These are phyloP conservation scores for Pythium volutum DNA, from an alignment of 352 stramenopile genomes.

Conservation along the genomic window DNA sequence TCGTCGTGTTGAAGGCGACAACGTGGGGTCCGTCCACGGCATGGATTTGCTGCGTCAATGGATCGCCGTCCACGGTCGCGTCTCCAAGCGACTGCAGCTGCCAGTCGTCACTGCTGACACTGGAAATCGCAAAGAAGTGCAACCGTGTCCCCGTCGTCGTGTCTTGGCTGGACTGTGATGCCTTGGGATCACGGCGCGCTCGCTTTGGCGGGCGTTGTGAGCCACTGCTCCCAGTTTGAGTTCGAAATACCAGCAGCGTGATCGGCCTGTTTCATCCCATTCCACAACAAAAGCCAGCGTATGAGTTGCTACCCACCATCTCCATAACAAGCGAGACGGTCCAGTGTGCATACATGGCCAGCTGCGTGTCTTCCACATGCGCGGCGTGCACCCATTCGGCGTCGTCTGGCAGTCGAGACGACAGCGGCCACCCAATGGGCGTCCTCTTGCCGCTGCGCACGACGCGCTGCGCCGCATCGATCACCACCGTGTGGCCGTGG, in stretches of 20 bases:
- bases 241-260: conserved; percentile 17
- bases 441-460: conserved; percentile 9
- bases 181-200: conserved; percentile 2
- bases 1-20: conserved; percentile 4
- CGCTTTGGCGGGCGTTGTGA: conserved; percentile 12
- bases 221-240: background rate
- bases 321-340: background rate
- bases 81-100: conserved; percentile 12
- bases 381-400: conserved; percentile 12
- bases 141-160: background rate
- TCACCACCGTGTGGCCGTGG: background rate
- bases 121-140: conserved; percentile 6
- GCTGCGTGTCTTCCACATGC: conserved; percentile 3
- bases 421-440: background rate
- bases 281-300: background rate
- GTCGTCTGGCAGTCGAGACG: background rate
- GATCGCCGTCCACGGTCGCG: conserved; percentile 2
- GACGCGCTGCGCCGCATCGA: conserved; percentile 15
- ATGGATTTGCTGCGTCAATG: conserved; percentile 3
- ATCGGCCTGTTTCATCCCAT: background rate
- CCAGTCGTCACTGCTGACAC: background rate
- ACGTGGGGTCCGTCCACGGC: conserved; percentile 12
- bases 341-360: conserved; percentile 7
- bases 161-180: background rate
- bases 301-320: background rate